Percentiles rank a stretch among this genome's conserved stretches.
Conservation (phyloP, 371 early-diverging fungal species). For the Lichtheimia hyalospora region DNA sequence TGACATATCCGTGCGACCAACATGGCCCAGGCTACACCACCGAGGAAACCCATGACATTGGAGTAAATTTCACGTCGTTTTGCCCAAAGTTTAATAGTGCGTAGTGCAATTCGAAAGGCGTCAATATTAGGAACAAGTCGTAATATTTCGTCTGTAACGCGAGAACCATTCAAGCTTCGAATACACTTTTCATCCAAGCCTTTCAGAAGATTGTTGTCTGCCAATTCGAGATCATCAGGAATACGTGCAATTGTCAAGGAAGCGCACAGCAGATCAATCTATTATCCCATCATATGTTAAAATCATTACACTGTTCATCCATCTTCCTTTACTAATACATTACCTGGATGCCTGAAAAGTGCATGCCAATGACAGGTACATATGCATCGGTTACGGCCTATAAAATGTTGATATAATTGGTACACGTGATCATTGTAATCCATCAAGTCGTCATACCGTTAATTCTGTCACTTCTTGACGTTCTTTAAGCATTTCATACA, state of each 20-base stretch:
- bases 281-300: not conserved
- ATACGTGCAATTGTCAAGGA: constrained; percentile 77
- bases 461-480: constrained; percentile 89
- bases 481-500: constrained; percentile 85
- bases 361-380: constrained; percentile 98
- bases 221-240: constrained; percentile 86
- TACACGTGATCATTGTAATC: not conserved
- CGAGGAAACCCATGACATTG: constrained; percentile 98
- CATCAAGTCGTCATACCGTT: constrained; percentile 50
- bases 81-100: constrained; percentile 99
- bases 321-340: constrained; percentile 11
- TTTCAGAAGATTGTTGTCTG: constrained; percentile 86
- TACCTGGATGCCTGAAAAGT: constrained; percentile 89
- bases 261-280: constrained; percentile 98
- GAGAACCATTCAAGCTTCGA: constrained; percentile 96
- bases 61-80: constrained; percentile 93
- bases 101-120: constrained; percentile 88
- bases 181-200: constrained; percentile 94
- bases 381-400: constrained; percentile 90
- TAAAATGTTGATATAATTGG: not conserved
- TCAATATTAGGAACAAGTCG: constrained; percentile 92
- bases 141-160: constrained; percentile 98
- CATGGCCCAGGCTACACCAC: constrained; percentile 99
- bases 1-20: constrained; percentile 97
- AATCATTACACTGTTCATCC: not conserved